Evolutionary conservation across 2,329 filamentous ascomycete genomes (phyloP).

Genomic region (Venturiaceae sp.): DNA sequence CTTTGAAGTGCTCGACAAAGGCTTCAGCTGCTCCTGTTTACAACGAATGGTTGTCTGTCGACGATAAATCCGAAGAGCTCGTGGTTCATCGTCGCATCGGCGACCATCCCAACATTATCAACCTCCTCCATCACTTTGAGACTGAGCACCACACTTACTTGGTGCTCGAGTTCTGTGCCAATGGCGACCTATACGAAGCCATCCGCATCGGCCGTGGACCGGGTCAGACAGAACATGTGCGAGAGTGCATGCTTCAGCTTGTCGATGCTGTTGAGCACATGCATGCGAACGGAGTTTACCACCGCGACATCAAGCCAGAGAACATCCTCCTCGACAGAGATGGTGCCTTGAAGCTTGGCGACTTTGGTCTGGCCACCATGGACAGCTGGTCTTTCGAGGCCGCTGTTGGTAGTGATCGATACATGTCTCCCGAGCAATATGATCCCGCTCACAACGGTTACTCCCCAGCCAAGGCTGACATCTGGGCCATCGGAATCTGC

Average conservation of each 20-base stretch:
- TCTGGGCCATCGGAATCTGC: conserved; percentile 97
- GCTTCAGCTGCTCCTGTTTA: conserved; percentile 51
- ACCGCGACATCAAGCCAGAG: conserved; percentile 98
- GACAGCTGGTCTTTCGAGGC: conserved; percentile 87
- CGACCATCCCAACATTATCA: conserved; percentile 85
- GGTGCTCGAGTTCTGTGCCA: conserved; percentile 89
- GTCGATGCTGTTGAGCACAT: conserved; percentile 84
- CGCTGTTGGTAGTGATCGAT: conserved; percentile 92
- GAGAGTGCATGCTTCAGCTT: conserved; percentile 93
- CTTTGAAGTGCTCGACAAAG: conserved; percentile 95
- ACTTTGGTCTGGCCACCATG: conserved; percentile 87
- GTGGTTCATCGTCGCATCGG: conserved; percentile 71
- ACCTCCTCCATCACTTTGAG: conserved; percentile 83
- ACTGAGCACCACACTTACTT: conserved; percentile 83
- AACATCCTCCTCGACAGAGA: conserved; percentile 91
- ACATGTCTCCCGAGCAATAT: conserved; percentile 98
- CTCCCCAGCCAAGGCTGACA: conserved; percentile 83
- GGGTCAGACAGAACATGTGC: conserved; percentile 89
- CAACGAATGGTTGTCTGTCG: conserved; percentile 58
- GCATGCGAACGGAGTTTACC: conserved; percentile 83
- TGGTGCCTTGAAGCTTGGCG: conserved; percentile 89
- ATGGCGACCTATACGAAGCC: conserved; percentile 94
- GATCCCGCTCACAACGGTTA: conserved; percentile 82
- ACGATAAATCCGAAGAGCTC: conserved; percentile 75
- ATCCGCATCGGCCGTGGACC: conserved; percentile 84